phyloP scores from a whole-genome alignment of 2,329 filamentous ascomycete species.

The Xylaria sp. region DNA sequence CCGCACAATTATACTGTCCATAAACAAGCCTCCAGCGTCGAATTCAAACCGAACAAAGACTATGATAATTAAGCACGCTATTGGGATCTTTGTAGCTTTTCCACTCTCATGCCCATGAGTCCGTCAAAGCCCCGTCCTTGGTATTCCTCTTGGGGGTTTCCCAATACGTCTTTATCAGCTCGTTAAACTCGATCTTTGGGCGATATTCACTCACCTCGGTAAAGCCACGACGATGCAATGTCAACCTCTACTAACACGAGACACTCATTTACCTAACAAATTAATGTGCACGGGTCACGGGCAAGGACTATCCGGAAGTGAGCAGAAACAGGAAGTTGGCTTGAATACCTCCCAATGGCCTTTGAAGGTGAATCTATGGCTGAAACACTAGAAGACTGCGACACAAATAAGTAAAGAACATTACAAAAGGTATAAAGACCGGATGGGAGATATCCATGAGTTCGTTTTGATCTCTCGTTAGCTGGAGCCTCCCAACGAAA shows the following conservation, averaged over 20 bases:
- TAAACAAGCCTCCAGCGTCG: background rate
- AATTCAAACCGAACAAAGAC: background rate
- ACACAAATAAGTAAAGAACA: slow-evolving; percentile 39
- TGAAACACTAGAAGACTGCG: slow-evolving; percentile 34
- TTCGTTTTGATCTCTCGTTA: slow-evolving; percentile 34
- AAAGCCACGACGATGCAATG: background rate
- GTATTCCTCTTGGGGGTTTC: background rate
- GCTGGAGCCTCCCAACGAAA: slow-evolving; percentile 33
- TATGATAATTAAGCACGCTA: background rate
- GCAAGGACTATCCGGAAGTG: background rate
- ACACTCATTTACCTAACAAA: background rate
- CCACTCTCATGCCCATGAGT: too few species aligned
- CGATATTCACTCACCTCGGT: background rate
- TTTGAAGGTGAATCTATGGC: slow-evolving; percentile 35
- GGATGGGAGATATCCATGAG: slow-evolving; percentile 39
- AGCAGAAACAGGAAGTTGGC: slow-evolving; percentile 16
- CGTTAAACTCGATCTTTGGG: background rate
- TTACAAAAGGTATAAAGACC: slow-evolving; percentile 43
- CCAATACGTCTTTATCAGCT: background rate
- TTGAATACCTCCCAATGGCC: slow-evolving; percentile 31
- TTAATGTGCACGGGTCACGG: background rate
- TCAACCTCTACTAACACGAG: background rate
- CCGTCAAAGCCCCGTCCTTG: background rate
- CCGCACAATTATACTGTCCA: background rate
- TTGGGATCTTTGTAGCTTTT: background rate